phyloP scores from a whole-genome alignment of 2,329 filamentous ascomycete genomes.

The Pyricularia grisea region DNA sequence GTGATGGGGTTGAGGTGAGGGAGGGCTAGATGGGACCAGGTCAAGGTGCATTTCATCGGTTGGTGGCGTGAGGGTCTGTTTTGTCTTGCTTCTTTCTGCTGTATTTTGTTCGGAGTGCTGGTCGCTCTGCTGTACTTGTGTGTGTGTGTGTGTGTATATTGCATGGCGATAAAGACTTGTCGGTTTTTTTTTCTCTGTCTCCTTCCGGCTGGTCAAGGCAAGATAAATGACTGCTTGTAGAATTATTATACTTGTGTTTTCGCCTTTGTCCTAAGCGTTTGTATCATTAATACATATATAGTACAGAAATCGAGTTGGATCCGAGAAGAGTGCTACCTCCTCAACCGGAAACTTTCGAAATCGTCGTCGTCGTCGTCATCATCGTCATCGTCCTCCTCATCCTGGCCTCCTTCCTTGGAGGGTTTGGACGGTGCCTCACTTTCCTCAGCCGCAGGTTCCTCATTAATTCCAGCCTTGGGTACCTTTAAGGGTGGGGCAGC shows the following conservation, averaged over 20 bases:
- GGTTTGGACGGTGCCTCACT: background rate
- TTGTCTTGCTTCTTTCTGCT: background rate
- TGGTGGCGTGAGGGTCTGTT: background rate
- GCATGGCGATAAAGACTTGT: background rate
- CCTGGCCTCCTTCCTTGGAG: constrained; percentile 24
- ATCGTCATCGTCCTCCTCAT: constrained; percentile 33
- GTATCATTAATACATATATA: constrained; percentile 2
- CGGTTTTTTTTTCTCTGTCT: too few relatives aligned
- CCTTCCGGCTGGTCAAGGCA: background rate
- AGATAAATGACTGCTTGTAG: background rate
- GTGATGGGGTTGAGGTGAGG: constrained; percentile 16
- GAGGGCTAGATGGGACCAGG: background rate
- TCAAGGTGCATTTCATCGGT: background rate
- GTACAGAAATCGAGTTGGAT: background rate
- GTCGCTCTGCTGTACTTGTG: background rate
- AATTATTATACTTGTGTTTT: background rate
- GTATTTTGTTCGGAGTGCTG: background rate
- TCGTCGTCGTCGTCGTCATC: constrained; percentile 40
- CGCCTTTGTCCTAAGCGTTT: background rate
- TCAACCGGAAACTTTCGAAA: constrained; percentile 51
- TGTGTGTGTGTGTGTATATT: background rate
- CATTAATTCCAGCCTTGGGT: constrained; percentile 7
- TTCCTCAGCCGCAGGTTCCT: too few relatives aligned
- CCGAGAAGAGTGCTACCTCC: constrained; percentile 10
- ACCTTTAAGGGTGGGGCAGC: background rate